A percentile compares a stretch with the other conserved stretches of the same genome.
Conservation (phyloP, 176 grass and related monocot genomes). For the Avena insularis region DNA sequence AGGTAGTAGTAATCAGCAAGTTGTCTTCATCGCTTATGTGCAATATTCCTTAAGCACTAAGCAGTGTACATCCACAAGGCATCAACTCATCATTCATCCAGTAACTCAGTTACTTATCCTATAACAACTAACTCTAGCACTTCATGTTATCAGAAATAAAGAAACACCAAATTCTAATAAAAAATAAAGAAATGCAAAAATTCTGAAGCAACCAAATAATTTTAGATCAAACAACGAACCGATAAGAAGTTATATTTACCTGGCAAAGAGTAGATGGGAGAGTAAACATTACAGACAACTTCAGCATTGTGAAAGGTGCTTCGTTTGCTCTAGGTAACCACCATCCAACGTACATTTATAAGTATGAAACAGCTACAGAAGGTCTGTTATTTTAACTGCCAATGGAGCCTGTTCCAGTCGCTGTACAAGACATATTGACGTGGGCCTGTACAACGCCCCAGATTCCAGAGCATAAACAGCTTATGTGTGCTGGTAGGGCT, state of each 20-base stretch:
- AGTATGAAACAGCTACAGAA: background rate
- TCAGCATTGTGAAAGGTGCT: background rate
- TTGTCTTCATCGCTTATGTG: background rate
- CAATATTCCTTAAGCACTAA: background rate
- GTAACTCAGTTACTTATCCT: background rate
- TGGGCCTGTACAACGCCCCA: background rate
- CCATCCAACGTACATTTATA: background rate
- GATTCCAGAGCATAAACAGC: conserved; percentile 20
- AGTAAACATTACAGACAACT: background rate
- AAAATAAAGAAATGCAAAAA: conserved; percentile 14
- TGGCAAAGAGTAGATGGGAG: background rate
- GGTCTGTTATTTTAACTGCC: background rate
- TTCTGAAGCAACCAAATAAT: conserved; percentile 3
- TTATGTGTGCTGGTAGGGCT: background rate
- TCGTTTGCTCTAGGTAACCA: conserved; percentile 1
- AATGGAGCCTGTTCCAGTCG: background rate
- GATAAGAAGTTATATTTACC: conserved; percentile 39
- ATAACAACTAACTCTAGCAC: background rate
- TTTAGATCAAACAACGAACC: background rate
- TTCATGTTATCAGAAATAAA: background rate
- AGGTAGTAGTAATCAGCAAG: background rate
- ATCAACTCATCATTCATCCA: conserved; percentile 13
- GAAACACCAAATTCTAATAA: background rate
- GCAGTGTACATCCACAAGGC: background rate
- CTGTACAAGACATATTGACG: background rate